phyloP scores from a whole-genome alignment of 495 filamentous ascomycete species.

The Penicillium malachiteum region DNA sequence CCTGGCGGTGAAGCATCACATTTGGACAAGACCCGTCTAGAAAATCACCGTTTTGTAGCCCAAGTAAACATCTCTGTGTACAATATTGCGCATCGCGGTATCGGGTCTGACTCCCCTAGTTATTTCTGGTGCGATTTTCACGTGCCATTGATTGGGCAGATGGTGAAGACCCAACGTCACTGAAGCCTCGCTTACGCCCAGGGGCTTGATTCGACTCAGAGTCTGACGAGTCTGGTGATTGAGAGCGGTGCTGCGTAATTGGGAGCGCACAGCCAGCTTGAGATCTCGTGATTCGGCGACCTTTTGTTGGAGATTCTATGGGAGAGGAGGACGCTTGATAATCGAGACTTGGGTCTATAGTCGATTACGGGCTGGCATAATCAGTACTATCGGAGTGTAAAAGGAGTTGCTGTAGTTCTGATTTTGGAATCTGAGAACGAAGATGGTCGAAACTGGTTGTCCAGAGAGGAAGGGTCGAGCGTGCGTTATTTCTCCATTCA shows the following conservation, averaged over 20 bases:
- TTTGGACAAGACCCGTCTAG: conserved; percentile 49
- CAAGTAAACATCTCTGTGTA: too few relatives aligned
- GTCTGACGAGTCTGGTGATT: conserved; percentile 17
- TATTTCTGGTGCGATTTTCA: conserved; percentile 6
- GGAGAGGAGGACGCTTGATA: too few relatives aligned
- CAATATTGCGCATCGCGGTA: conserved; percentile 35
- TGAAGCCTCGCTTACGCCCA: conserved; percentile 28
- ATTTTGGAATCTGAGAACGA: conserved; percentile 19
- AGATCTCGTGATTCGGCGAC: conserved; percentile 22
- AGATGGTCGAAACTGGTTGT: conserved; percentile 23
- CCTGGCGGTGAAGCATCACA: conserved; percentile 29
- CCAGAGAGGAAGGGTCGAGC: conserved; percentile 19
- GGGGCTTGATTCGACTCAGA: conserved; percentile 24
- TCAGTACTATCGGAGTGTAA: too few relatives aligned
- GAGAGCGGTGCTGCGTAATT: background rate
- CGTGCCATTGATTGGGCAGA: conserved; percentile 13
- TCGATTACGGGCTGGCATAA: conserved; percentile 8
- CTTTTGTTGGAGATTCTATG: conserved; percentile 16
- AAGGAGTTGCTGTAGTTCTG: conserved; percentile 17
- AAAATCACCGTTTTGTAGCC: conserved; percentile 27
- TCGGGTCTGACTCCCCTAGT: conserved; percentile 10
- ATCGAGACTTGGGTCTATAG: conserved; percentile 18
- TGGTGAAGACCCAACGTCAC: conserved; percentile 20
- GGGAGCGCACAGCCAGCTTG: conserved; percentile 16
- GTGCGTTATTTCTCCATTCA: conserved; percentile 30